Percentiles rank a stretch among this genome's conserved stretches.
Conservation (phyloP, 768 basidiomycete genomes). For the Steccherinum ochraceum region DNA sequence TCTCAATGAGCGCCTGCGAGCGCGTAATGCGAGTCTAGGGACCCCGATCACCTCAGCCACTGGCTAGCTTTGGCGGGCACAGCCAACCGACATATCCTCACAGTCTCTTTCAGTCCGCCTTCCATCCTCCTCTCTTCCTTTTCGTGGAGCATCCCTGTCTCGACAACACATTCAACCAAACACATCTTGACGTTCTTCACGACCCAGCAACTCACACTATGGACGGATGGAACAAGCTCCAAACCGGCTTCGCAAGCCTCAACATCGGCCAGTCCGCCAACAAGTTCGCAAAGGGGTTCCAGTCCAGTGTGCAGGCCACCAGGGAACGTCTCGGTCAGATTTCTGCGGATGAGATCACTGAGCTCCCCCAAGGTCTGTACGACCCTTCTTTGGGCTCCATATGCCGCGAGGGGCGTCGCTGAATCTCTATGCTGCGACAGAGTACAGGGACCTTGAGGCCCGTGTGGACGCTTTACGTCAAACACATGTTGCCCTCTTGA, state of each 20-base stretch:
- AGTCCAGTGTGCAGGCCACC: constrained; percentile 79
- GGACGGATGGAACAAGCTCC: constrained; percentile 63
- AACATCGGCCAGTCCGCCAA: constrained; percentile 72
- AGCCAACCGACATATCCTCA: neutral
- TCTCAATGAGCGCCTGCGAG: constrained; percentile 8
- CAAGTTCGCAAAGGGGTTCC: constrained; percentile 75
- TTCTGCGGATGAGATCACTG: constrained; percentile 89
- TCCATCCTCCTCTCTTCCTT: neutral
- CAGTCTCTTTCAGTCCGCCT: too few species aligned
- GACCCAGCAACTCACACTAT: constrained; percentile 11
- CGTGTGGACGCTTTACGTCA: constrained; percentile 87
- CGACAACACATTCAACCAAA: too few species aligned
- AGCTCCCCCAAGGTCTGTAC: constrained; percentile 77
- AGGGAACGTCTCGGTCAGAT: constrained; percentile 86
- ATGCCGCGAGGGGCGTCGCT: neutral
- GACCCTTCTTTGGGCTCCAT: constrained; percentile 1
- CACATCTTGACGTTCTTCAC: neutral
- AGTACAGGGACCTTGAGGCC: constrained; percentile 94
- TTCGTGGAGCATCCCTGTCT: neutral
- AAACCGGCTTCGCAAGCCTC: constrained; percentile 52
- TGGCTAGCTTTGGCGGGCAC: neutral
- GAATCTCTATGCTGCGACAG: constrained; percentile 31
- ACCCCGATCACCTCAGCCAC: constrained; percentile 17
- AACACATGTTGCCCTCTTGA: constrained; percentile 73
- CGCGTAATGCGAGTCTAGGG: constrained; percentile 6